A percentile compares a stretch with the other conserved stretches of the same genome.
Conservation (phyloP, 345 rosid species). For the Syzygium aqueum region DNA sequence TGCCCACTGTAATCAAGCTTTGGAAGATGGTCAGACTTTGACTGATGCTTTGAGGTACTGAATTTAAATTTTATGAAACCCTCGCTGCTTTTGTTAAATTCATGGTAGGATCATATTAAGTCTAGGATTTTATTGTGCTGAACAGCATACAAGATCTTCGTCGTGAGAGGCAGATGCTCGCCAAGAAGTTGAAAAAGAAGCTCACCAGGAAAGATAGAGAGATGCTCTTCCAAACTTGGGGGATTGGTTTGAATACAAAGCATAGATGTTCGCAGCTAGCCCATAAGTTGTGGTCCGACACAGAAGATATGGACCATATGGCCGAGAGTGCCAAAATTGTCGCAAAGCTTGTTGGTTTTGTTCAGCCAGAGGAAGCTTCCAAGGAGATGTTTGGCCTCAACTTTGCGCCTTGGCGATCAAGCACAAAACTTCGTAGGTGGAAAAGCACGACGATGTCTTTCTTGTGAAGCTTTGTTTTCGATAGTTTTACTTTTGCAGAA, state of each 20-base stretch:
- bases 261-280: slow-evolving; percentile 62
- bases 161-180: too few relatives aligned
- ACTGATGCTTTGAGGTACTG: slow-evolving; percentile 51
- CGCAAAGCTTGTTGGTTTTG: slow-evolving; percentile 50
- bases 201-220: too few relatives aligned
- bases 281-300: slow-evolving; percentile 48
- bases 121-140: too few relatives aligned
- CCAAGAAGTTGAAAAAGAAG: too few relatives aligned
- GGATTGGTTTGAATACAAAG: slow-evolving; percentile 44
- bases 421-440: slow-evolving; percentile 9
- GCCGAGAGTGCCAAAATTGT: slow-evolving; percentile 64
- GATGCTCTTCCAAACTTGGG: slow-evolving; percentile 57
- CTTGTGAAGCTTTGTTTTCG: background rate
- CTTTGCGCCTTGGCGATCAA: slow-evolving; percentile 8
- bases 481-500: background rate
- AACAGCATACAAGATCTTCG: too few relatives aligned
- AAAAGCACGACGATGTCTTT: slow-evolving; percentile 3
- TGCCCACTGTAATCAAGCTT: slow-evolving; percentile 29
- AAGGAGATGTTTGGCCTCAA: slow-evolving; percentile 38
- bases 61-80: background rate
- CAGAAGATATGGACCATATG: slow-evolving; percentile 52
- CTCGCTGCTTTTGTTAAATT: background rate
- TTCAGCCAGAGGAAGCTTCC: slow-evolving; percentile 11
- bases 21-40: slow-evolving; percentile 35
- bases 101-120: too few relatives aligned